These are phyloP conservation scores for Zostera marina DNA, from an alignment of 116 monocot species.

Conservation along the genomic window DNA sequence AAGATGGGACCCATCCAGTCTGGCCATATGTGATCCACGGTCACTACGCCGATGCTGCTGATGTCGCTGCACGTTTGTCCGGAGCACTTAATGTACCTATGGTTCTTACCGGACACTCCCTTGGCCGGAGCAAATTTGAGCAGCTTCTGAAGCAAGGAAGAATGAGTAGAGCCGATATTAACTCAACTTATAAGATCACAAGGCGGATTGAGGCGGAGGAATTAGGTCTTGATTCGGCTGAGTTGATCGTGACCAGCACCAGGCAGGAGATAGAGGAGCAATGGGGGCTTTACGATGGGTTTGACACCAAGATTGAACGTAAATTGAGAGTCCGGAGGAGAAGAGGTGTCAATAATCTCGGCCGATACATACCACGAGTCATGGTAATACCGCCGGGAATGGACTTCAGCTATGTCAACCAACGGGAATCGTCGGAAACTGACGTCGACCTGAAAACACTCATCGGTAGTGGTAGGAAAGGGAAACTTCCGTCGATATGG, in stretches of 20 bases:
- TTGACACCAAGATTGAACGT: conserved; percentile 47
- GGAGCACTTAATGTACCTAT: conserved; percentile 52
- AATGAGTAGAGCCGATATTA: conserved; percentile 30
- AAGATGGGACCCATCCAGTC: conserved; percentile 8
- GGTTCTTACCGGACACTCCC: conserved; percentile 72
- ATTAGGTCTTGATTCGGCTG: conserved; percentile 41
- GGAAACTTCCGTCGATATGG: conserved; percentile 58
- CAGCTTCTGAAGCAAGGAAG: conserved; percentile 65
- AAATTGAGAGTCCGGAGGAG: conserved; percentile 37
- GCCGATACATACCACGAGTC: conserved; percentile 58
- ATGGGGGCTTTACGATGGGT: conserved; percentile 76
- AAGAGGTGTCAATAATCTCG: conserved; percentile 44
- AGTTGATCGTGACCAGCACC: conserved; percentile 65
- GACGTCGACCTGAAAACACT: conserved; percentile 14
- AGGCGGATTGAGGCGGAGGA: conserved; percentile 69
- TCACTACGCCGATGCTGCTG: conserved; percentile 68
- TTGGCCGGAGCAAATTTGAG: conserved; percentile 76
- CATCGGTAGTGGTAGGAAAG: conserved; percentile 21
- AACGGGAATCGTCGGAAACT: conserved; percentile 19
- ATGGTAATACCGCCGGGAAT: conserved; percentile 66
- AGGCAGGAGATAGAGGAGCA: conserved; percentile 83
- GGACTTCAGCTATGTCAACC: conserved; percentile 61
- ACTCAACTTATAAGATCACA: conserved; percentile 40
- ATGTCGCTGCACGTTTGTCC: conserved; percentile 38
- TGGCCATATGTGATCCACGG: conserved; percentile 81